A percentile compares a stretch with the other conserved stretches of the same genome.
Evolutionary conservation across 208 protist species (phyloP).

Genomic region (Polymyxa betae): DNA sequence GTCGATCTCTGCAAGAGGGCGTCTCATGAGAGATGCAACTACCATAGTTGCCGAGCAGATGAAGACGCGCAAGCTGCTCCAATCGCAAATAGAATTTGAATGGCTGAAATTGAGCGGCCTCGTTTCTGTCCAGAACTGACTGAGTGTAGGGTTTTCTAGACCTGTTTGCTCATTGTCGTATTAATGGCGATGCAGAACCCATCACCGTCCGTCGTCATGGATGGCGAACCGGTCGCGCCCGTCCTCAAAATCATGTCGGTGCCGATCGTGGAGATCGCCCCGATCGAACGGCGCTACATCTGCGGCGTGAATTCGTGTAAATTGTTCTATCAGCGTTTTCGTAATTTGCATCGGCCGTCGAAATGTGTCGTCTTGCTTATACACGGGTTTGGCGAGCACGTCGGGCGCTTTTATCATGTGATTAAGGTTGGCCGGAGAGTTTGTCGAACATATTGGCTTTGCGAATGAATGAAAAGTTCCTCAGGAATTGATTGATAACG

Average conservation of each 20-base stretch:
- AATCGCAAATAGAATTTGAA: no score
- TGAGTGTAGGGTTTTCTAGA: no score
- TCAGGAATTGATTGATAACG: slow-evolving; percentile 11
- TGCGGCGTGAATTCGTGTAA: slow-evolving; percentile 32
- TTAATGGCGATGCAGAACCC: no score
- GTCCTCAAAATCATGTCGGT: slow-evolving; percentile 53
- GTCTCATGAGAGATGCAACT: no score
- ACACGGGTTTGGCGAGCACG: slow-evolving; percentile 48
- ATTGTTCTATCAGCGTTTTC: slow-evolving; percentile 50
- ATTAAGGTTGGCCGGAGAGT: not conserved
- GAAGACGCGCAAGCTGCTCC: no score
- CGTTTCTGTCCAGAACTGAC: no score
- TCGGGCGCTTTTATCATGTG: slow-evolving; percentile 39
- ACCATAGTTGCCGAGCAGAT: no score
- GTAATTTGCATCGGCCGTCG: not conserved
- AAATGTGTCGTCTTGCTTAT: slow-evolving; percentile 19
- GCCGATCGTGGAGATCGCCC: slow-evolving; percentile 6
- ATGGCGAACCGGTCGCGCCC: not conserved
- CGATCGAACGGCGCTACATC: slow-evolving; percentile 28
- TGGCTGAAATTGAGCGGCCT: no score
- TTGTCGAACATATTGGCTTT: not conserved
- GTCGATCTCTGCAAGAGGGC: no score
- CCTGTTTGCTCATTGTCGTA: no score
- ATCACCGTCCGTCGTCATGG: not conserved
- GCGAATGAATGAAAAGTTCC: not conserved